A percentile compares a stretch with the other conserved stretches of the same genome.
phyloP scores from a whole-genome alignment of 2,329 filamentous ascomycete genomes.

The Drechslerella dactyloides region DNA sequence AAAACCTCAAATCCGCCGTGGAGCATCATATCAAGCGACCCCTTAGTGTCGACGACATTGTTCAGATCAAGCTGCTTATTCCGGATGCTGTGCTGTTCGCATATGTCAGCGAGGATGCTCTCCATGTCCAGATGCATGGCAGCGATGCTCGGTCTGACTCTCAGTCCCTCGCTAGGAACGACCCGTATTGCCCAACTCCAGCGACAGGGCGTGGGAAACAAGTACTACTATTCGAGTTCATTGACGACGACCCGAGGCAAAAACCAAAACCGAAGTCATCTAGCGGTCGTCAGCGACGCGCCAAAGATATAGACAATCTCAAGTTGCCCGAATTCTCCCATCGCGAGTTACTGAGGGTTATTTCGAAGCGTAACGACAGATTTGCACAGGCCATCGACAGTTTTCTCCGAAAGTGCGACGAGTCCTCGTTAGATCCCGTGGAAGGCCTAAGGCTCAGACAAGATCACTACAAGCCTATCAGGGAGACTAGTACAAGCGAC shows the following conservation, averaged over 20 bases:
- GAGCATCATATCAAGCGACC: constrained; percentile 78
- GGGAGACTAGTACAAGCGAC: constrained; percentile 67
- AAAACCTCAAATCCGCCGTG: constrained; percentile 82
- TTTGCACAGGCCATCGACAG: constrained; percentile 77
- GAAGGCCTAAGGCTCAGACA: constrained; percentile 65
- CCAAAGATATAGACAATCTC: constrained; percentile 71
- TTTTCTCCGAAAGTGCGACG: constrained; percentile 77
- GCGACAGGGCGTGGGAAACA: constrained; percentile 64
- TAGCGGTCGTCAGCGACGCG: constrained; percentile 57
- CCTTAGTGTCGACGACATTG: constrained; percentile 77
- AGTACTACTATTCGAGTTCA: constrained; percentile 87
- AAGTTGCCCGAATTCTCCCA: constrained; percentile 93
- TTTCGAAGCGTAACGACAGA: constrained; percentile 86
- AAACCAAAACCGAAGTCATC: constrained; percentile 67
- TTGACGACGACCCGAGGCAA: constrained; percentile 86
- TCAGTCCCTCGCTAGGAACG: constrained; percentile 50
- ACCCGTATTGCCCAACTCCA: constrained; percentile 56
- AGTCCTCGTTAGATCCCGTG: constrained; percentile 71
- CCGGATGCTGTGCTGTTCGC: constrained; percentile 80
- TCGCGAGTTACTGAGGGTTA: constrained; percentile 85
- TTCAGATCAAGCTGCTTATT: constrained; percentile 77
- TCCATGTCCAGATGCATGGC: constrained; percentile 76
- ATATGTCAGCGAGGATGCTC: constrained; percentile 82
- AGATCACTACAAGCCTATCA: constrained; percentile 65
- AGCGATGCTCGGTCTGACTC: constrained; percentile 43